These are phyloP conservation scores for Psilocybe cyanescens DNA, from an alignment of 768 basidiomycete species.

Conservation along the genomic window DNA sequence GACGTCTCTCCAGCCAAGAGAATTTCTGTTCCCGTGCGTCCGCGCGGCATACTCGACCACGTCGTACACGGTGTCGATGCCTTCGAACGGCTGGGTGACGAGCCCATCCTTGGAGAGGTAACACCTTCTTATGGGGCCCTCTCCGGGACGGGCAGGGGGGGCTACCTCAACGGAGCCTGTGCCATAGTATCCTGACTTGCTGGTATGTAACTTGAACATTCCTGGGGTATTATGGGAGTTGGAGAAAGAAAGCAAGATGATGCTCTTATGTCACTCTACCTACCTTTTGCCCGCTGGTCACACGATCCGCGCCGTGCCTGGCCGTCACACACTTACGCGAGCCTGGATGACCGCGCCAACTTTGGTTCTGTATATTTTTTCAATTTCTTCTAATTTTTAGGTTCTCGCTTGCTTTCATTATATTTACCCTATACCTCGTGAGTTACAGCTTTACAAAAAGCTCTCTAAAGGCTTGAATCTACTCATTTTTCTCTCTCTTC, in stretches of 20 bases:
- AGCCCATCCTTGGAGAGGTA: slow-evolving; percentile 59
- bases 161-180: slow-evolving; percentile 67
- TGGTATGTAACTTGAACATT: slow-evolving; percentile 39
- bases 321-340: not conserved
- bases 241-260: slow-evolving; percentile 8
- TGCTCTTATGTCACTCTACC: not conserved
- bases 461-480: not conserved
- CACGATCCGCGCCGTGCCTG: not conserved
- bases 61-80: slow-evolving; percentile 83
- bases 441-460: no score
- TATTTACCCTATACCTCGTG: no score
- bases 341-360: not conserved
- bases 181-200: slow-evolving; percentile 52
- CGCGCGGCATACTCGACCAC: slow-evolving; percentile 74
- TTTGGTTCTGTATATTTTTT: not conserved
- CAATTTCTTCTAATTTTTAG: not conserved
- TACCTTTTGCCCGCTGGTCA: not conserved
- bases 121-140: slow-evolving; percentile 61
- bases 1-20: slow-evolving; percentile 81
- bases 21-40: slow-evolving; percentile 74
- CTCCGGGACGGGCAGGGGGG: slow-evolving; percentile 43
- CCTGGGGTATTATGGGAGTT: slow-evolving; percentile 16
- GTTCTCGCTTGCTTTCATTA: no score
- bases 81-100: slow-evolving; percentile 68
- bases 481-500: not conserved